Conservation (phyloP, 768 basidiomycete species). For the Gymnopilus junonius region DNA sequence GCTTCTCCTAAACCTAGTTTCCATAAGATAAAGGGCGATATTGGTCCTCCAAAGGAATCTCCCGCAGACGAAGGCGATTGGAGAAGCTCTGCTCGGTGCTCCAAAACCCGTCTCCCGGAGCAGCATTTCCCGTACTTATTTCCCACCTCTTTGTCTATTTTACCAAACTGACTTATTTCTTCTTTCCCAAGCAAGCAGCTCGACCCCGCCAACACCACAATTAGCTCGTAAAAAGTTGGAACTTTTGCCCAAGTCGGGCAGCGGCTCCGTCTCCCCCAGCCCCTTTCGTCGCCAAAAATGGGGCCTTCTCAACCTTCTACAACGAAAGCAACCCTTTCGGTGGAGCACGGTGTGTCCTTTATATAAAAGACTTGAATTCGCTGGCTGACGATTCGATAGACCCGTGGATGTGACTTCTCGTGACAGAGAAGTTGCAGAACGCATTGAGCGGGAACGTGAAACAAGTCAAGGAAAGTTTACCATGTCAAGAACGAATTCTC, state of each 20-base stretch:
- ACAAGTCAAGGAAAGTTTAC: slow-evolving; percentile 54
- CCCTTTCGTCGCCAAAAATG: slow-evolving; percentile 80
- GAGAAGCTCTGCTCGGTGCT: slow-evolving; percentile 56
- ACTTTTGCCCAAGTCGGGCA: slow-evolving; percentile 78
- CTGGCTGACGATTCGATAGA: slow-evolving; percentile 39
- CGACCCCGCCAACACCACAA: slow-evolving; percentile 84
- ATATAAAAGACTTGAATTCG: background rate
- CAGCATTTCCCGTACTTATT: slow-evolving; percentile 68
- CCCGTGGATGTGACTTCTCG: slow-evolving; percentile 83
- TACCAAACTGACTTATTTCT: background rate
- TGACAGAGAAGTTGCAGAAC: slow-evolving; percentile 77
- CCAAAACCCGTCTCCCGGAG: slow-evolving; percentile 42
- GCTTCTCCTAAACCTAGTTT: slow-evolving; percentile 49
- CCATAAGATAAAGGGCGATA: slow-evolving; percentile 54
- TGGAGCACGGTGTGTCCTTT: slow-evolving; percentile 64
- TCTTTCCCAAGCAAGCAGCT: slow-evolving; percentile 55
- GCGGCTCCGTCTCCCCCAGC: slow-evolving; percentile 68
- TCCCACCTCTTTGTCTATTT: background rate
- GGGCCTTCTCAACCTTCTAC: slow-evolving; percentile 45
- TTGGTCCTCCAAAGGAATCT: slow-evolving; percentile 53
- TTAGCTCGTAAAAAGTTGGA: slow-evolving; percentile 81
- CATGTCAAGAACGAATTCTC: slow-evolving; percentile 58
- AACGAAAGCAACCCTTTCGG: slow-evolving; percentile 82
- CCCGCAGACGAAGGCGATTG: slow-evolving; percentile 69
- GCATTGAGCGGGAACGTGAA: slow-evolving; percentile 70